A percentile compares a stretch with the other conserved stretches of the same genome.
phyloP scores from a whole-genome alignment of 2,329 filamentous ascomycete species.

The Kalmusia sp. region DNA sequence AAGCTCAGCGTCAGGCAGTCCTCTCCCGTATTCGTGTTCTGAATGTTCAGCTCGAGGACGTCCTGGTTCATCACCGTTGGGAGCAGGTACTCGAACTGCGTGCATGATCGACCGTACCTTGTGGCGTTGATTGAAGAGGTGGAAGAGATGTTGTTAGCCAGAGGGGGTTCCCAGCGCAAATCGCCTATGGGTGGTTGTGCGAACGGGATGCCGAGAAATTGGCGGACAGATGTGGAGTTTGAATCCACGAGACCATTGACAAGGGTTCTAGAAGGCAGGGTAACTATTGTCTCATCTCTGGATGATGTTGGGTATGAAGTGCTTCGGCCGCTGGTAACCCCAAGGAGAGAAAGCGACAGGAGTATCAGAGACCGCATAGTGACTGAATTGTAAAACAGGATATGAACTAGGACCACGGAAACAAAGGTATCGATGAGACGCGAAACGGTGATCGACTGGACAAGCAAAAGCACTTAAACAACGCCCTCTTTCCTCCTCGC shows the following conservation, averaged over 20 bases:
- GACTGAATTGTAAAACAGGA: not conserved
- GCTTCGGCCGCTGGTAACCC: not conserved
- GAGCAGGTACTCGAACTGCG: slow-evolving; percentile 6
- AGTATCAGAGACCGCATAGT: not conserved
- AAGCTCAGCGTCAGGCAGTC: slow-evolving; percentile 55
- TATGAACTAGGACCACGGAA: not conserved
- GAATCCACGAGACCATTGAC: slow-evolving; percentile 2
- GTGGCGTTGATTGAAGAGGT: slow-evolving; percentile 10
- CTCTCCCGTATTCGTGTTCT: slow-evolving; percentile 34
- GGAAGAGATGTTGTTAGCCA: slow-evolving; percentile 10
- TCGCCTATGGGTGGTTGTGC: slow-evolving; percentile 30
- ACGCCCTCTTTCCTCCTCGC: not conserved
- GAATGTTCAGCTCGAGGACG: slow-evolving; percentile 12
- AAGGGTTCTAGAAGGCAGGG: slow-evolving; percentile 12
- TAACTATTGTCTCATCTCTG: slow-evolving; percentile 7
- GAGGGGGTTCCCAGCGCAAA: slow-evolving; percentile 31
- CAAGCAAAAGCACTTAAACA: not conserved
- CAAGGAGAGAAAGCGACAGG: not conserved
- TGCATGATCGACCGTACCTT: slow-evolving; percentile 25
- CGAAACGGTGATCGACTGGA: too few species aligned
- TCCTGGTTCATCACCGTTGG: slow-evolving; percentile 16
- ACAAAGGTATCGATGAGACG: not conserved
- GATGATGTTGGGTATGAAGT: not conserved
- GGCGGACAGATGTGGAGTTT: slow-evolving; percentile 20
- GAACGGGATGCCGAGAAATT: slow-evolving; percentile 37